Evolutionary conservation across 495 filamentous ascomycete species (phyloP), one percentile per base, ranked within the genome.

Genomic region (Hapsidospora chrysogenum): DNA sequence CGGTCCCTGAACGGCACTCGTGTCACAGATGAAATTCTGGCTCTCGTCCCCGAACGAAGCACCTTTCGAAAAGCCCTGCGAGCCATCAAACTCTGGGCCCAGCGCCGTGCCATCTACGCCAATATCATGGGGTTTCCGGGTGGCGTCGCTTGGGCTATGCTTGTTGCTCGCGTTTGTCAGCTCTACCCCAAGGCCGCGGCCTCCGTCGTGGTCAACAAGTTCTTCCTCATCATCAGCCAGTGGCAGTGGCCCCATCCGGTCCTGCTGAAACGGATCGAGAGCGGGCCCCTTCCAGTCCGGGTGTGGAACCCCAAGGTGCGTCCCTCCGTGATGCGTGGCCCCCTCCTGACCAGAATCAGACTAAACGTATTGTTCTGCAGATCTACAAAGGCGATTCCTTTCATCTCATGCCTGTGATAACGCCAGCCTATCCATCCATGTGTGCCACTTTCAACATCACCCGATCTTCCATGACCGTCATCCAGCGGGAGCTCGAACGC

Each of bases 381-480:
- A 63, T 92, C 25, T 92, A 92, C 47, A 69, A 72, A 40, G 68
- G 69, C 31, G 89, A 96, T 49, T 65, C 70, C 25, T 77, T 68
- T 41, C 87, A 95, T 53, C 56, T 89, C 11, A 97, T 97, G 89
- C 89, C 89, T 31, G 82, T 97, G 46, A 94, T 97, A 48, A 97
- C 82, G 4, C 89, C 89, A 2, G 83, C 92, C 2, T 95, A 92
- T 56, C 89, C 85, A 10, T 85, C 80, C 30, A 93, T 93, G 84
- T 95, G 87, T 48, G 76, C 92, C 2, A 94, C 87, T 0, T 86
- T 94, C 60, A 96, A 94, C 48, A 72, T 97, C 33, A 81, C 79
- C 3, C 60, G 68, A 45, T 94, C 85, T 1, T 92, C 87, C 1
- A 86, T 83, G 61, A 61, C 61, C 22, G 72, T 94, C 31, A 80